phyloP scores from a whole-genome alignment of 768 basidiomycete genomes.

The Amanita phalloides region DNA sequence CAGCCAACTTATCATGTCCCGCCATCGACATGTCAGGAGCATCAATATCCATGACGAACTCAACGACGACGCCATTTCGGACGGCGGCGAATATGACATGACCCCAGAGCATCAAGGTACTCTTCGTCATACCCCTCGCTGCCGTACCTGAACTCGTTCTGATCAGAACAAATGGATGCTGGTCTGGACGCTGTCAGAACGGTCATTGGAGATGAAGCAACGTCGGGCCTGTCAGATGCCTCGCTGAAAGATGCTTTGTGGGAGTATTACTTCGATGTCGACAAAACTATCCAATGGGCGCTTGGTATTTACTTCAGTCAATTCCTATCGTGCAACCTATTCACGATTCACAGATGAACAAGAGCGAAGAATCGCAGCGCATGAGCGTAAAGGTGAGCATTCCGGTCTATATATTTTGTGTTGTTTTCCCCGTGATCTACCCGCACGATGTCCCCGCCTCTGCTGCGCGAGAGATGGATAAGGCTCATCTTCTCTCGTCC shows the following conservation, averaged over 20 bases:
- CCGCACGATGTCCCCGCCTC: constrained; percentile 11
- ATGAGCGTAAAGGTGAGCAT: constrained; percentile 81
- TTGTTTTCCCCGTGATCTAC: constrained; percentile 16
- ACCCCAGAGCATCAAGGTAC: constrained; percentile 77
- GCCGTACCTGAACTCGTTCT: constrained; percentile 1
- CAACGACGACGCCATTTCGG: constrained; percentile 70
- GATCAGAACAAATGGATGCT: constrained; percentile 53
- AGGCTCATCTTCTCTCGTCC: constrained; percentile 45
- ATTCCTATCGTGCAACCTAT: constrained; percentile 3
- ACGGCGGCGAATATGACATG: constrained; percentile 71
- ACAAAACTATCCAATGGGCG: constrained; percentile 65
- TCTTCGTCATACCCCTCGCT: background rate
- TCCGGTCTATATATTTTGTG: constrained; percentile 18
- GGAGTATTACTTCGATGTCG: constrained; percentile 81
- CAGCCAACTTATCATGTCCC: constrained; percentile 51
- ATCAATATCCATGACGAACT: constrained; percentile 78
- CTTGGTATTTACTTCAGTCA: constrained; percentile 40
- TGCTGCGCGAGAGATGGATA: constrained; percentile 29
- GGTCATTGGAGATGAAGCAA: constrained; percentile 53
- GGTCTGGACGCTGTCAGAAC: constrained; percentile 59
- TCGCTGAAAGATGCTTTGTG: constrained; percentile 75
- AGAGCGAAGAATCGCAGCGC: constrained; percentile 46
- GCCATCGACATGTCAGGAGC: constrained; percentile 85
- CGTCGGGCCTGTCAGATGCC: constrained; percentile 60
- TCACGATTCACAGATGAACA: constrained; percentile 48